phyloP scores from a whole-genome alignment of 2,329 filamentous ascomycete genomes.

The Colletotrichum aenigma region DNA sequence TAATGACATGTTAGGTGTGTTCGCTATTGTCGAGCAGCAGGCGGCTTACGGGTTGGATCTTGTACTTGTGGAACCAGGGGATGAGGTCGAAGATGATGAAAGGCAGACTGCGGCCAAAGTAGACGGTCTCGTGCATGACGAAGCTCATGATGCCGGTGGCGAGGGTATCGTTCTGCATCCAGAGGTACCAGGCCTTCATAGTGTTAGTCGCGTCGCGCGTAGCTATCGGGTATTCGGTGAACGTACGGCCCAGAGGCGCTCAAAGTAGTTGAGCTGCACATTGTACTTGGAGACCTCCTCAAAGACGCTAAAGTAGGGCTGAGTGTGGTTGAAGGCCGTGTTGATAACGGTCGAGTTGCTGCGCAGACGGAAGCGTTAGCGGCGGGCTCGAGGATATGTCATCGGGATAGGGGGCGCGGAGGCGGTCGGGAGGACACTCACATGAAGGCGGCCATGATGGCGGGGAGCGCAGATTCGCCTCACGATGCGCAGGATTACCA shows the following conservation, averaged over 20 bases:
- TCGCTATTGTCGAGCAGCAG: not conserved
- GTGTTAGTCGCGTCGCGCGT: conserved; percentile 5
- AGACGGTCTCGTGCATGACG: conserved; percentile 89
- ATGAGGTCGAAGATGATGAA: conserved; percentile 93
- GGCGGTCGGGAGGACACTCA: not conserved
- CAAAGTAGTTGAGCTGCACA: conserved; percentile 83
- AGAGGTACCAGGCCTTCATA: conserved; percentile 85
- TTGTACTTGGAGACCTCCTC: conserved; percentile 74
- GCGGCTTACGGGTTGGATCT: conserved; percentile 80
- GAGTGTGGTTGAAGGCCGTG: conserved; percentile 50
- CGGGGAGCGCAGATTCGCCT: conserved; percentile 3
- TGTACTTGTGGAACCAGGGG: conserved; percentile 88
- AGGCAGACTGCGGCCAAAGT: conserved; percentile 89
- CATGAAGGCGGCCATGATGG: conserved; percentile 18
- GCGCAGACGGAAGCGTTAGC: conserved; percentile 13
- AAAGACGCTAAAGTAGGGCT: conserved; percentile 61
- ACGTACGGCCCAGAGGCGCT: conserved; percentile 86
- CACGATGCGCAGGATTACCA: not conserved
- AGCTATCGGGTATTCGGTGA: conserved; percentile 2
- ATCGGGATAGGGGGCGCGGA: not conserved
- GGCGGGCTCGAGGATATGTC: not conserved
- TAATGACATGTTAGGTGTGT: conserved; percentile 20
- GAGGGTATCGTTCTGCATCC: conserved; percentile 96
- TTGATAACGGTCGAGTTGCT: conserved; percentile 56
- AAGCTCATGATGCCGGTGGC: conserved; percentile 99